These are phyloP conservation scores for Agrocybe pediades DNA, from an alignment of 768 basidiomycete species.

Conservation along the genomic window DNA sequence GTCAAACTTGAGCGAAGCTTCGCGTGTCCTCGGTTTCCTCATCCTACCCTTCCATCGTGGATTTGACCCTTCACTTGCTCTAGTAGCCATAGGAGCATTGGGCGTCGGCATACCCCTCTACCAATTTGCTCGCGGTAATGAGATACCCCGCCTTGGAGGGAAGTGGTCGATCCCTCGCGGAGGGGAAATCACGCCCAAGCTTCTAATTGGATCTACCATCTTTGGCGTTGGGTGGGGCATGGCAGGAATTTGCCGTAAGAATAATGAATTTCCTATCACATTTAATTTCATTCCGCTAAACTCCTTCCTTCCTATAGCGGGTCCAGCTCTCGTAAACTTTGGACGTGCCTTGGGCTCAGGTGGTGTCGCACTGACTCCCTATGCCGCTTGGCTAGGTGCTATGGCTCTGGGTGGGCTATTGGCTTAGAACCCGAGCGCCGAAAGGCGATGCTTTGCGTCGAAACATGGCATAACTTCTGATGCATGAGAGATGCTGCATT, in stretches of 20 bases:
- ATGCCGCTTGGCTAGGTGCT: slow-evolving; percentile 43
- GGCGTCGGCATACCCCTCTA: slow-evolving; percentile 48
- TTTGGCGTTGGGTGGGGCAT: slow-evolving; percentile 69
- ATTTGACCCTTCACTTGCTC: slow-evolving; percentile 60
- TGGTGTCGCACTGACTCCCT: slow-evolving; percentile 31
- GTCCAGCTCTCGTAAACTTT: slow-evolving; percentile 63
- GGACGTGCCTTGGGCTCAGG: slow-evolving; percentile 46
- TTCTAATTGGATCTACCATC: slow-evolving; percentile 52
- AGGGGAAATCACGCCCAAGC: slow-evolving; percentile 41
- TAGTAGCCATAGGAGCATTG: slow-evolving; percentile 54
- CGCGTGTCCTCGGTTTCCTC: slow-evolving; percentile 53
- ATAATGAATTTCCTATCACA: not conserved
- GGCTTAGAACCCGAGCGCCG: slow-evolving; percentile 13
- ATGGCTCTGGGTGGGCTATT: slow-evolving; percentile 42
- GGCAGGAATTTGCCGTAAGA: slow-evolving; percentile 63
- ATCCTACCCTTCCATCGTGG: slow-evolving; percentile 46
- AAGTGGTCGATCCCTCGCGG: slow-evolving; percentile 41
- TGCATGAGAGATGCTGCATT: too few species aligned
- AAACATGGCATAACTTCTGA: too few species aligned
- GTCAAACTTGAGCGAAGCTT: slow-evolving; percentile 52
- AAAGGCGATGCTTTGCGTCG: not conserved
- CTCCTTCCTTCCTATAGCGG: slow-evolving; percentile 41
- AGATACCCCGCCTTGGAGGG: slow-evolving; percentile 45
- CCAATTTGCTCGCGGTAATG: slow-evolving; percentile 37
- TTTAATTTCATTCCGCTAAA: not conserved